Percentiles rank a stretch among this genome's conserved stretches.
Conservation (phyloP, 495 filamentous ascomycete genomes). For the Terfezia claveryi region DNA sequence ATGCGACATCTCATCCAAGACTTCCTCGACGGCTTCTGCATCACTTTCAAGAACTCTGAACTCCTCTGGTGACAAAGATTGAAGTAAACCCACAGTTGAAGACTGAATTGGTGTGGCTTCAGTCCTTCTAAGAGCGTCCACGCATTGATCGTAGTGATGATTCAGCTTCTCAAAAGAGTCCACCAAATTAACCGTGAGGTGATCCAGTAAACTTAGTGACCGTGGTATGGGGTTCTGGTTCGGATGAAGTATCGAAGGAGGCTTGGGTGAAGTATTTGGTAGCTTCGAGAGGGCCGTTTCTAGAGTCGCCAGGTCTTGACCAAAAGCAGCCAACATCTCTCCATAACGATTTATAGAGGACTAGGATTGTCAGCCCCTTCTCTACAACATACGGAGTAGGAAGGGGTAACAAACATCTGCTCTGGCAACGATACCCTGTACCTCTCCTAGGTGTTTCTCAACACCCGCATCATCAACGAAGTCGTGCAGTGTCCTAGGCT, state of each 20-base stretch:
- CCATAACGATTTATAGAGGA: constrained; percentile 13
- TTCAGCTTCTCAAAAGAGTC: constrained; percentile 58
- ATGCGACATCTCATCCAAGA: constrained; percentile 62
- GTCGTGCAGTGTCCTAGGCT: constrained; percentile 52
- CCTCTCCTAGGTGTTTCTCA: constrained; percentile 22
- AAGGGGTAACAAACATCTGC: neutral
- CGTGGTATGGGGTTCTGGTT: constrained; percentile 33
- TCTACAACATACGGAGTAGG: constrained; percentile 41
- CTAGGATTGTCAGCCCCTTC: constrained; percentile 35
- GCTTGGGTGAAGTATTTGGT: constrained; percentile 14
- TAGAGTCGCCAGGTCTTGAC: constrained; percentile 40
- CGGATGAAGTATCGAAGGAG: constrained; percentile 2
- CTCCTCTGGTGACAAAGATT: constrained; percentile 55
- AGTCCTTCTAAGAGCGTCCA: constrained; percentile 74
- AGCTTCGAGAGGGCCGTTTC: constrained; percentile 32
- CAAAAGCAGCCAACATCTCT: constrained; percentile 24
- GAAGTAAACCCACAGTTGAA: constrained; percentile 34
- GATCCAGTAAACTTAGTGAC: constrained; percentile 50
- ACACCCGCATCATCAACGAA: constrained; percentile 74
- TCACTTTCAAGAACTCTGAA: constrained; percentile 63
- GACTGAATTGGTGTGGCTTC: constrained; percentile 48
- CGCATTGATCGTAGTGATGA: constrained; percentile 85
- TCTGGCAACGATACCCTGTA: neutral
- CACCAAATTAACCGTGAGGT: constrained; percentile 67
- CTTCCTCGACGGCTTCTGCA: constrained; percentile 70